These are phyloP conservation scores for Reticulascus tulasneorum DNA, from an alignment of 2,329 filamentous ascomycete species.

Conservation along the genomic window DNA sequence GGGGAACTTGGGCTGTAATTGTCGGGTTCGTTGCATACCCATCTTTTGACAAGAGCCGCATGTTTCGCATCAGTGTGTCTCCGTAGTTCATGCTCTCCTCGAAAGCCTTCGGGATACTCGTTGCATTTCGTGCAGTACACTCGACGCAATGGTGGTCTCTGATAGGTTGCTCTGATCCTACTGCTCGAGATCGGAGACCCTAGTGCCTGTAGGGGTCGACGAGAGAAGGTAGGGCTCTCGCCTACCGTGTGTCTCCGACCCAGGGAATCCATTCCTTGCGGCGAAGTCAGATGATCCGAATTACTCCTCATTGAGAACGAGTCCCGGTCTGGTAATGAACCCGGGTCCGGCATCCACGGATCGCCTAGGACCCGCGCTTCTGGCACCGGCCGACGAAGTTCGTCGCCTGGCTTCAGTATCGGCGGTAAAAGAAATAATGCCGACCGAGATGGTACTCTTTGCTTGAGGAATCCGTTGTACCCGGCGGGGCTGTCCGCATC, in stretches of 20 bases:
- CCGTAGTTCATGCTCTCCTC: constrained; percentile 81
- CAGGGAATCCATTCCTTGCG: constrained; percentile 23
- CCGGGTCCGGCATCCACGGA: constrained; percentile 26
- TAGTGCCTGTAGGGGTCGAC: constrained; percentile 32
- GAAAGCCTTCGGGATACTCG: constrained; percentile 80
- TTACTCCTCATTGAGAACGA: constrained; percentile 21
- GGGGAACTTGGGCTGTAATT: constrained; percentile 30
- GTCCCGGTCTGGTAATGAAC: constrained; percentile 21
- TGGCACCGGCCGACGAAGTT: constrained; percentile 31
- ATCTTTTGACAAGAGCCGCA: constrained; percentile 50
- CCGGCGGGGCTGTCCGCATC: constrained; percentile 28
- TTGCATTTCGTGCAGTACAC: constrained; percentile 76
- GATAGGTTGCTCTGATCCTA: constrained; percentile 41
- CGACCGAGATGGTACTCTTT: constrained; percentile 14
- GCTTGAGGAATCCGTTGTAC: constrained; percentile 11
- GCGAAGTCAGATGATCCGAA: constrained; percentile 26
- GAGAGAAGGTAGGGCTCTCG: constrained; percentile 38
- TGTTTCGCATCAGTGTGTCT: constrained; percentile 62
- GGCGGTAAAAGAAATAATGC: constrained; percentile 27
- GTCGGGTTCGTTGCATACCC: constrained; percentile 52
- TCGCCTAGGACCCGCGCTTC: constrained; percentile 35
- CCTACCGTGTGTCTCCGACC: constrained; percentile 43
- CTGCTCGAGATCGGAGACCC: constrained; percentile 38
- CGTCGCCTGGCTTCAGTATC: constrained; percentile 26
- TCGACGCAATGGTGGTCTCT: constrained; percentile 59